Evolutionary conservation across 2,329 filamentous ascomycete species (phyloP), one percentile per base, ranked within the genome.

Genomic region (Diatrype stigma): DNA sequence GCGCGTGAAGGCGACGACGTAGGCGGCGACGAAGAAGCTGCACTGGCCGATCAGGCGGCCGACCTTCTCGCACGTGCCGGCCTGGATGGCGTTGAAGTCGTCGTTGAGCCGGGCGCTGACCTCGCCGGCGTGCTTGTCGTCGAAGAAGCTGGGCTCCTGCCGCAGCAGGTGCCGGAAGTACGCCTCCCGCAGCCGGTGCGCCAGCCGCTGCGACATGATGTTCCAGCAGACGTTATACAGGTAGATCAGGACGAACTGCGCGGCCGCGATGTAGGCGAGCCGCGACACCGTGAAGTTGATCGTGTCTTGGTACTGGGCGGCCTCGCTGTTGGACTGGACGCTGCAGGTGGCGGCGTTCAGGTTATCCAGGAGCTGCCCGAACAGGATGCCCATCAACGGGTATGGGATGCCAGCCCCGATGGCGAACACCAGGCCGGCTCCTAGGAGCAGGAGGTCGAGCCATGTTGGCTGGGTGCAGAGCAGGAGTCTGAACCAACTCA

Each of bases 1-100:
- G 59, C 85, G 82, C 63, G 83, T 79, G 56, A 89, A 89, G 2
- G 84, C 83, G 16, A 89, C 79, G 4, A 84, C 72, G 54, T 86
- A 88, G 3, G 84, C 81, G 0, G 85, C 82, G 48, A 87, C 63
- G 61, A 88, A 88, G 65, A 87, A 89, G 2, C 82, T 81, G 10
- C 80, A 65, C 47, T 78, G 83, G 22, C 78, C 76, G 4, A 89
- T 73, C 56, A 80, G 78, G 32, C 87, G 79, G 47, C 85, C 85
- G 16, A 87, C 84, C 64, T 89, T 89, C 66, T 89, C 86, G 1
- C 81, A 84, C 0, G 85, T 87, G 14, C 86, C 86, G 0, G 79
- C 77, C 60, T 86, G 85, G 47, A 89, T 81, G 1, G 80, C 78
- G 52, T 84, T 79, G 32, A 88, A 84, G 59, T 89, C 85, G 49